Base-by-base conservation (phyloP, 2,329 filamentous ascomycete genomes). In the Fusarium euwallaceae region DNA sequence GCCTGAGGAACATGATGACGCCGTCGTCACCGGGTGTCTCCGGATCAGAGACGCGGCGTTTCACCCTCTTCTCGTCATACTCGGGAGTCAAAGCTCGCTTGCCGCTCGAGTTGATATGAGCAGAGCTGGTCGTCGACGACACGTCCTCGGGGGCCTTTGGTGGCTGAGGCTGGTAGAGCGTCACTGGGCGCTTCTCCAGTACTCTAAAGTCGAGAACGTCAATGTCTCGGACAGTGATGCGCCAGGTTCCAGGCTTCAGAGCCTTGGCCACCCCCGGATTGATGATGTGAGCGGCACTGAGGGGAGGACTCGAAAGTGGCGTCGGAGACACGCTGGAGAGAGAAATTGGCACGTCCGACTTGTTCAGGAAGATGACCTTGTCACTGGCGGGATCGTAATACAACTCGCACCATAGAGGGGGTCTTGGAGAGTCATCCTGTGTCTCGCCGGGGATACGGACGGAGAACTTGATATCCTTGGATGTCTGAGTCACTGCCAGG, bases 351-450 rank as follows among this genome's bases (percentile, higher is more conserved):
- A 87, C 83, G 41, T 90, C 87, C 17, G 88, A 90, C 67, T 84
- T 85, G 79, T 90, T 91, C 61, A 86, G 79, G 29, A 91, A 85
- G 68, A 91, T 88, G 74, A 89, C 85, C 78, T 88, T 87, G 78
- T 91, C 89, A 81, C 88, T 90, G 71, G 86, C 83, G 17, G 89
- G 88, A 79, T 91, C 88, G 74, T 90, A 91, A 75, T 90, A 91
- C 39, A 91, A 82, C 79, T 90, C 88, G 78, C 88, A 90, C 87
- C 87, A 90, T n/a, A 91, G 76, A 6, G 87, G 85, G 17, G 88
- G 87, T 17, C 86, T 82, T 9, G 82, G 80, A 10, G 80, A 82
- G 53, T 84, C 83, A 67, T 86, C 83, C 45, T 82, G 81, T 61
- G 81, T 83, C 66, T 87, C 86, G 17, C 85, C 84, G 6, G 88